phyloP scores from a whole-genome alignment of 140 eudicot genomes.

The Cichorium intybus region DNA sequence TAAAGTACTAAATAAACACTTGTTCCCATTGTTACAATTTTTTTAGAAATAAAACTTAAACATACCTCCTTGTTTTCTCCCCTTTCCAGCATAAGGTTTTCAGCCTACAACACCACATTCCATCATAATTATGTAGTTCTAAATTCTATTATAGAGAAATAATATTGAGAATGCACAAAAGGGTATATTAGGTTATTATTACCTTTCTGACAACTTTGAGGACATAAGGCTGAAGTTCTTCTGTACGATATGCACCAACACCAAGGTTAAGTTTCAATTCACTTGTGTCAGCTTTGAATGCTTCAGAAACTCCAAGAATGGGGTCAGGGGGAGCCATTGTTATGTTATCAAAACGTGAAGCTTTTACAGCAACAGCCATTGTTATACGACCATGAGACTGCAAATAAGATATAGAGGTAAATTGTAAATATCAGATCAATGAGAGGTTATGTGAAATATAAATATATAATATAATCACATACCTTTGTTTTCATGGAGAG shows the following conservation, averaged over 20 bases:
- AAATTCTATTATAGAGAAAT: background rate
- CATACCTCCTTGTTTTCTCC: conserved; percentile 97
- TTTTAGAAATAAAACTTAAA: background rate
- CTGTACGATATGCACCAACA: conserved; percentile 97
- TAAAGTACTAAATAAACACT: no score
- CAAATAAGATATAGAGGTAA: conserved; percentile 12
- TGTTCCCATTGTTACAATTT: background rate
- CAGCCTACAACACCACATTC: conserved; percentile 55
- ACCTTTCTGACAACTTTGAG: conserved; percentile 96
- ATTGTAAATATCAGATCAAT: background rate
- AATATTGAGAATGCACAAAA: no score
- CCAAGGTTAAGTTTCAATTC: conserved; percentile 96
- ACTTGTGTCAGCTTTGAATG: conserved; percentile 85
- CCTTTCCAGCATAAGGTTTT: conserved; percentile 87
- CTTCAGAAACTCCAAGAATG: conserved; percentile 96
- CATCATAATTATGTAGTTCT: conserved; percentile 1
- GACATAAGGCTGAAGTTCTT: conserved; percentile 94
- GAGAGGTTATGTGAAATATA: background rate
- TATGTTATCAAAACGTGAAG: conserved; percentile 74
- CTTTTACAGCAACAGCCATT: conserved; percentile 65
- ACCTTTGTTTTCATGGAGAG: conserved; percentile 37
- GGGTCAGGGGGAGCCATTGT: conserved; percentile 99
- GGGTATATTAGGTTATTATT: no score
- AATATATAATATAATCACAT: background rate
- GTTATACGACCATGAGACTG: conserved; percentile 60